Conservation (phyloP, 495 filamentous ascomycete genomes). For the Choiromyces venosus region DNA sequence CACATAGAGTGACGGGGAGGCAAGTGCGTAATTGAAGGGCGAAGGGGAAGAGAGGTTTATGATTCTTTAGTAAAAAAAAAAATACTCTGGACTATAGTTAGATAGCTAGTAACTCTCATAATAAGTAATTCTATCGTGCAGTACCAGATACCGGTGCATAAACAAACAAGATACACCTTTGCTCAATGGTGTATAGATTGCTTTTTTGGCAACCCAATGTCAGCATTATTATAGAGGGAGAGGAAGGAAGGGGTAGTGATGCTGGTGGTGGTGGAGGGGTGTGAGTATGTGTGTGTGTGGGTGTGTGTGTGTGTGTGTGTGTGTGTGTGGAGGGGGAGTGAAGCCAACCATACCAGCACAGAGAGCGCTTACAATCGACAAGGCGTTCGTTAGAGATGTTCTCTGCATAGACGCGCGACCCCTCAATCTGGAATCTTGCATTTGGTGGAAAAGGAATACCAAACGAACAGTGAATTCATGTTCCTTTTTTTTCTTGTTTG, state of each 20-base stretch:
- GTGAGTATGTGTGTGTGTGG: neutral
- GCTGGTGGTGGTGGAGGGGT: neutral
- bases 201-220: neutral
- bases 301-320: neutral
- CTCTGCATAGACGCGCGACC: conserved; percentile 37
- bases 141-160: neutral
- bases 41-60: neutral
- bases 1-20: neutral
- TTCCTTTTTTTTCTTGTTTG: neutral
- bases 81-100: neutral
- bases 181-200: neutral
- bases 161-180: conserved; percentile 1
- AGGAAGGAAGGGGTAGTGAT: neutral
- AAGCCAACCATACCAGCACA: neutral
- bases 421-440: conserved; percentile 37
- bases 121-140: neutral
- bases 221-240: neutral
- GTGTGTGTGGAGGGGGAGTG: neutral
- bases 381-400: conserved; percentile 35
- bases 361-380: conserved; percentile 25
- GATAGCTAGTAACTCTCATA: neutral
- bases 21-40: neutral
- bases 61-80: neutral
- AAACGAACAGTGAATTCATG: conserved; percentile 18
- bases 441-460: conserved; percentile 19